Evolutionary conservation across 352 stramenopile genomes (phyloP).

Genomic region (Phytophthora cryptogea): DNA sequence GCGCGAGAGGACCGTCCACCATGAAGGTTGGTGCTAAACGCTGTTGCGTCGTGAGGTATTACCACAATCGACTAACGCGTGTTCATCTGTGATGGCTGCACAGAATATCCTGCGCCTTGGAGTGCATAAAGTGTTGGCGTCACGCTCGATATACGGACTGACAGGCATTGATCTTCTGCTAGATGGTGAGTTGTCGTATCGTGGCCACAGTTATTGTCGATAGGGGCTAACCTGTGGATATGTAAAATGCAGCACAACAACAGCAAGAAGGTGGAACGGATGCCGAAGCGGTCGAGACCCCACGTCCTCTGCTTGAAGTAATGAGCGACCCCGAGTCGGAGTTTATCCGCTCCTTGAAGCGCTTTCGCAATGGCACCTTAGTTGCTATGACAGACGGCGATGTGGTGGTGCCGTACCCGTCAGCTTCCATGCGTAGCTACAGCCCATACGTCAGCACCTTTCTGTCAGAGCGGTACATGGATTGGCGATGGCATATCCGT

Average conservation of each 20-base stretch:
- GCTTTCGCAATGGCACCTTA: conserved; percentile 64
- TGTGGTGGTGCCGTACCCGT: conserved; percentile 72
- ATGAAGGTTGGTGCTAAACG: conserved; percentile 58
- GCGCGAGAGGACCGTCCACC: conserved; percentile 60
- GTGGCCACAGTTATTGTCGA: neutral
- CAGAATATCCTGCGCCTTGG: conserved; percentile 75
- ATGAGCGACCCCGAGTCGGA: conserved; percentile 67
- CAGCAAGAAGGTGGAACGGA: conserved; percentile 21
- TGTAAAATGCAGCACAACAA: conserved; percentile 19
- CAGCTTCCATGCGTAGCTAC: conserved; percentile 71
- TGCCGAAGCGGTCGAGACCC: conserved; percentile 9
- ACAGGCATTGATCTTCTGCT: conserved; percentile 79
- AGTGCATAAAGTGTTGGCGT: conserved; percentile 71
- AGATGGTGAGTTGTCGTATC: conserved; percentile 33
- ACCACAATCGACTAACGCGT: conserved; percentile 5
- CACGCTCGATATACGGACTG: conserved; percentile 68
- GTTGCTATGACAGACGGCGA: conserved; percentile 82
- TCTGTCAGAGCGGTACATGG: conserved; percentile 52
- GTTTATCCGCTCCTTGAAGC: conserved; percentile 58
- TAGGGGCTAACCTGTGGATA: conserved; percentile 3
- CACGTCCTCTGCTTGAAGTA: conserved; percentile 52
- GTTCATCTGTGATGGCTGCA: conserved; percentile 8
- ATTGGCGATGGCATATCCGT: conserved; percentile 76
- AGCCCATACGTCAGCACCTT: conserved; percentile 65
- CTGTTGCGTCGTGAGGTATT: neutral